Percentiles rank a stretch among this genome's conserved stretches.
These are phyloP conservation scores for Raffaelea ambrosiae DNA, from an alignment of 2,329 filamentous ascomycete species.

Conservation along the genomic window DNA sequence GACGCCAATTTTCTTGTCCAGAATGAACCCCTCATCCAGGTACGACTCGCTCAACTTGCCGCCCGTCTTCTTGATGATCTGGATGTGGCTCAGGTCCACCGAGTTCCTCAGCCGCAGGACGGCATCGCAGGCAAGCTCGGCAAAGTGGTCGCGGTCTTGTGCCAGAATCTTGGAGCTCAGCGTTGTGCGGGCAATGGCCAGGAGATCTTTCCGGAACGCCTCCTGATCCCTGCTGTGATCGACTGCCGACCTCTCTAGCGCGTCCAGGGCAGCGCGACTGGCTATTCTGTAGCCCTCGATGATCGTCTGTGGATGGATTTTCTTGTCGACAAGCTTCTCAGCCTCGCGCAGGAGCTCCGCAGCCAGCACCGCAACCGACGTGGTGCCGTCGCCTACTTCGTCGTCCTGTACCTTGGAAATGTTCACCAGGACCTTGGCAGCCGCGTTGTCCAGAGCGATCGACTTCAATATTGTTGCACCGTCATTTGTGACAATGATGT, in stretches of 20 bases:
- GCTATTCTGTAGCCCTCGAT: conserved; percentile 99
- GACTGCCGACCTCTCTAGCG: conserved; percentile 74
- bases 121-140: conserved; percentile 81
- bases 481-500: conserved; percentile 98
- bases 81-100: conserved; percentile 92
- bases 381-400: conserved; percentile 96
- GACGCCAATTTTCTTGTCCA: conserved; percentile 98
- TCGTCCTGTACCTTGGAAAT: conserved; percentile 99
- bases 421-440: conserved; percentile 96
- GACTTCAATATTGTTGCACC: conserved; percentile 97
- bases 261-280: conserved; percentile 75
- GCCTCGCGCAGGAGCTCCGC: conserved; percentile 93
- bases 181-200: conserved; percentile 87
- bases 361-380: conserved; percentile 91
- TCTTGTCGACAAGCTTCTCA: conserved; percentile 94
- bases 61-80: conserved; percentile 98
- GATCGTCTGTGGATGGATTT: conserved; percentile 98
- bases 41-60: conserved; percentile 97
- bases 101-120: conserved; percentile 84
- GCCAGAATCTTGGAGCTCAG: conserved; percentile 94
- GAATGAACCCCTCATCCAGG: conserved; percentile 93
- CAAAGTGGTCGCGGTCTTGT: conserved; percentile 89
- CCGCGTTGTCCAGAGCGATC: conserved; percentile 96
- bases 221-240: conserved; percentile 80
- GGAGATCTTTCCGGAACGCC: conserved; percentile 81